Base-by-base conservation (phyloP, 2,329 filamentous ascomycete species). In the Ophiostoma australiae region DNA sequence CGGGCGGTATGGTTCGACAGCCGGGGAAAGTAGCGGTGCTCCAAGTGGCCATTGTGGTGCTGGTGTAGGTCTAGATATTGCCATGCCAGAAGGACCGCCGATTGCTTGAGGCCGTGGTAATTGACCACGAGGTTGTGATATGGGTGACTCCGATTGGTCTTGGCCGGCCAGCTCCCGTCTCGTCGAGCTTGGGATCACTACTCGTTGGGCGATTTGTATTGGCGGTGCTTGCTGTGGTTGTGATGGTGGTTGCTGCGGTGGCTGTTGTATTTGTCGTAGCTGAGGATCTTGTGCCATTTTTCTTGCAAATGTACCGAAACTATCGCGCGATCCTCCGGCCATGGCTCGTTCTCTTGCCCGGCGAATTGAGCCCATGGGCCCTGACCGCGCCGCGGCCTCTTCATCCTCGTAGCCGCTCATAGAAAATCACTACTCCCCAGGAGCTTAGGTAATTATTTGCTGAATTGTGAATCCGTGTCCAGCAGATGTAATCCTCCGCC, bases 351-450 rank as follows among this genome's bases (percentile, higher is more conserved):
- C 85, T 78, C 86, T 84, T 55, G 85, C 86, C 77, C 82, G 83
- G 78, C 78, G 83, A 75, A 86, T 82, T 72, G 86, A 86, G 76
- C 84, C 81, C 78, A 76, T 74, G 70, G 76, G 76, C 73, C 79
- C 76, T 75, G 80, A 76, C 78, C 79, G 80, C 74, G 86, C 85
- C 84, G 84, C 84, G 74, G 80, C 79, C 78, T 79, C 82, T 80
- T 82, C 85, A 86, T 87, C 79, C 82, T 86, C 82, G 76, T 77
- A 76, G 78, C 80, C 82, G 83, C 82, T 87, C 86, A 87, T 87
- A 82, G 83, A 83, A 74, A 76, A 73, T 75, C 71, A 73, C 74
- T 41, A 55, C 70, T 74, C 76, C 75, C 74, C 68, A 69, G 71
- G 71, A 72, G 72, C 72, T 58, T 33, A 31, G 7, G 65, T 55